phyloP scores from a whole-genome alignment of 257 asterid species.

The Nicotiana tomentosiformis region DNA sequence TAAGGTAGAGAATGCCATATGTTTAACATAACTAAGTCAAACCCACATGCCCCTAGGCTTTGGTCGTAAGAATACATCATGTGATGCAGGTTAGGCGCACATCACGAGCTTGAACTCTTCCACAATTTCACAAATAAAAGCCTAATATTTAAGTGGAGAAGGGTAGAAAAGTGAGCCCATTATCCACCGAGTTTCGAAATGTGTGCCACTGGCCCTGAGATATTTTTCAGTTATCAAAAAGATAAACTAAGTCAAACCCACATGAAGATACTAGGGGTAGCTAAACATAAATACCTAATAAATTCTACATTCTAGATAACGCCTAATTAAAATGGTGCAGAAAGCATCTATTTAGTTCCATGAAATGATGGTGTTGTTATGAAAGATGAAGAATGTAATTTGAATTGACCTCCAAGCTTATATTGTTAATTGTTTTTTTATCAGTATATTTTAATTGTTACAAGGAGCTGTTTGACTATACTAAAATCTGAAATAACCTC shows the following conservation, averaged over 20 bases:
- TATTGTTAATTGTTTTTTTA: neutral
- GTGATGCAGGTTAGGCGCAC: too few species aligned
- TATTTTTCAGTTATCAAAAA: too few species aligned
- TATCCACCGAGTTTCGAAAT: too few species aligned
- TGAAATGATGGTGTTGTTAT: neutral
- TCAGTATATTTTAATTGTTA: neutral
- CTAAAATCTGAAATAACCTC: neutral
- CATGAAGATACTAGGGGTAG: neutral
- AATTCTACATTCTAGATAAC: neutral
- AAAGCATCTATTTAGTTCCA: neutral
- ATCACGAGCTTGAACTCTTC: too few species aligned
- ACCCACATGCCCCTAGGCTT: neutral
- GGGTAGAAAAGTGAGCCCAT: too few species aligned
- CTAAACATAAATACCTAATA: neutral
- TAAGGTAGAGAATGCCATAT: neutral
- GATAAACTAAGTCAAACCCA: neutral
- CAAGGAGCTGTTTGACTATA: neutral
- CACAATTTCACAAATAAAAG: too few species aligned
- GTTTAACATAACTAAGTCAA: neutral
- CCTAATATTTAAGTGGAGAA: too few species aligned
- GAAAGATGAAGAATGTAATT: neutral
- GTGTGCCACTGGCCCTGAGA: too few species aligned
- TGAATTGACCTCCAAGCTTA: conserved; percentile 3
- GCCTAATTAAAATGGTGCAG: neutral
- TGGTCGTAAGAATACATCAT: too few species aligned